Evolutionary conservation across 768 basidiomycete species (phyloP), one percentile per base, ranked within the genome.

Genomic region (Termitomyces titanicus): DNA sequence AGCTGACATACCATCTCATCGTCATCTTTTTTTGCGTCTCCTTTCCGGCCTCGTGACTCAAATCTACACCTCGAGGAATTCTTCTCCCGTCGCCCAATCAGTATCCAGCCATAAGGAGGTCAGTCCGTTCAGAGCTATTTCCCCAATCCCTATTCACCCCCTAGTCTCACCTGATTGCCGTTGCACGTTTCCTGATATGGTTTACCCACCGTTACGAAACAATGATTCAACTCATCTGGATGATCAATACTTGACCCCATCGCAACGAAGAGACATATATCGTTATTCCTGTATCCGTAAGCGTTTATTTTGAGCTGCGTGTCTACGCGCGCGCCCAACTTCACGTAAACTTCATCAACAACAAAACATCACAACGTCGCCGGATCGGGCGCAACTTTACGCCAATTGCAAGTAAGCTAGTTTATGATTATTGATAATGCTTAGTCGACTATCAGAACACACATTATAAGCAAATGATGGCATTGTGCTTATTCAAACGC

Each of bases 81-180:
- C 55, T 57, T 57, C 55, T 60, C 44, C 55, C 59, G 55, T 42
- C 24, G n/a, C 53, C 53, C 53, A 56, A 56, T 54, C 43, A 22
- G 57, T 48, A 20, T 27, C 27, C 53, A 3, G 13, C 53, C 53
- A 46, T 51, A 46, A 58, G 53, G 58, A 31, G 35, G 49, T 48
- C 43, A 25, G 29, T 47, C 37, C 27, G 44, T 53, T 5, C 40
- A 49, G 38, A 47, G 34, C 34, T 12, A 27, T 48, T 56, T 49
- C n/a, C 53, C 57, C 53, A 47, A 57, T 55, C 38, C 10, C 22
- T 40, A 53, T 53, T 12, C 29, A n/a, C n/a, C n/a, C n/a, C n/a
- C n/a, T n/a, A n/a, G n/a, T 35, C 53, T 49, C 53, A 51, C 47
- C 38, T 54, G 55, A 51, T 60, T 47, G 29, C 53, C 53, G 47